Evolutionary conservation across 179 eudicot species (phyloP).

Genomic region (Beta macrorhiza): DNA sequence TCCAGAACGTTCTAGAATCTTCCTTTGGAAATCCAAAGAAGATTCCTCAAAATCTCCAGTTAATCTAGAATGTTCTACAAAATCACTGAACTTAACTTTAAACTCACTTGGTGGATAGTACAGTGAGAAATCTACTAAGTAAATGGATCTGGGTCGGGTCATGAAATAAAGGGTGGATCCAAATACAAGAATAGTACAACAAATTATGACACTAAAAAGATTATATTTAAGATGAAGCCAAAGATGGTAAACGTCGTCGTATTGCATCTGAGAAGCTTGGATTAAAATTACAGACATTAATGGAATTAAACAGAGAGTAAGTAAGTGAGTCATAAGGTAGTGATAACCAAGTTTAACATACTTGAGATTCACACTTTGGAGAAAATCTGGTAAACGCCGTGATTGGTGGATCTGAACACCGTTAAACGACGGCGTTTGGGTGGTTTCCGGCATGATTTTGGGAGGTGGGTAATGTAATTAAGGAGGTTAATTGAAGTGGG

Average conservation of each 20-base stretch:
- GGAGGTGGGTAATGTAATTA: slow-evolving; percentile 9
- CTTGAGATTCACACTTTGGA: slow-evolving; percentile 55
- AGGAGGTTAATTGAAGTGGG: slow-evolving; percentile 24
- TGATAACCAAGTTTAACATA: slow-evolving; percentile 74
- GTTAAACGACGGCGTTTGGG: slow-evolving; percentile 3
- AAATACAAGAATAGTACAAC: slow-evolving; percentile 42
- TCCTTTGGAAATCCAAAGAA: slow-evolving; percentile 62
- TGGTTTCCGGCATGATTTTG: slow-evolving; percentile 21
- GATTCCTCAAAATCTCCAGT: slow-evolving; percentile 58
- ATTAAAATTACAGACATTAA: slow-evolving; percentile 31
- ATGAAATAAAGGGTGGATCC: slow-evolving; percentile 57
- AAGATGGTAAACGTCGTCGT: slow-evolving; percentile 48
- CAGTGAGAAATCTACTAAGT: slow-evolving; percentile 59
- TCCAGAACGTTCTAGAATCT: slow-evolving; percentile 63
- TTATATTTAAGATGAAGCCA: slow-evolving; percentile 59
- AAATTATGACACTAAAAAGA: slow-evolving; percentile 40
- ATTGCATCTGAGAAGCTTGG: slow-evolving; percentile 52
- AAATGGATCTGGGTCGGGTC: slow-evolving; percentile 63
- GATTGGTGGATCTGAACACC: slow-evolving; percentile 36
- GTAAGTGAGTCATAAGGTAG: slow-evolving; percentile 51
- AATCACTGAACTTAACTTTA: slow-evolving; percentile 33
- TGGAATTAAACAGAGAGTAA: slow-evolving; percentile 58
- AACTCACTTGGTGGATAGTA: slow-evolving; percentile 45
- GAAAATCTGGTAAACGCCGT: slow-evolving; percentile 63
- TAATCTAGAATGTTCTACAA: slow-evolving; percentile 45